Base-by-base conservation (phyloP, 2,329 filamentous ascomycete species). In the Fusarium sp. region DNA sequence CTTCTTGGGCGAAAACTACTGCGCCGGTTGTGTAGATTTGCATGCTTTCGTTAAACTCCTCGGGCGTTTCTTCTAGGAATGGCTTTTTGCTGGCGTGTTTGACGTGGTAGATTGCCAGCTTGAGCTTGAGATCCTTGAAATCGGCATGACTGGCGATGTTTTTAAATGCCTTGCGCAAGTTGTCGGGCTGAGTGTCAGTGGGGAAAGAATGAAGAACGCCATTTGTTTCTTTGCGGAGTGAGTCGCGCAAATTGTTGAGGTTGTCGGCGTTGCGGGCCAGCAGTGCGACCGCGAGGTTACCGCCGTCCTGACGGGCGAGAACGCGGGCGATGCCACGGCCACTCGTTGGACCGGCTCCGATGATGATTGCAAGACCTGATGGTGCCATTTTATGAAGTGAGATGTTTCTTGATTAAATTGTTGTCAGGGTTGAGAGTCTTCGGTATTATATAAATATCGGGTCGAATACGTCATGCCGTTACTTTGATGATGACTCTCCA, bases 81-180 rank as follows among this genome's bases (percentile, higher is more conserved):
- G 87, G 85, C 69, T 86, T 88, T 77, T 85, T 87, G 70, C 81
- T 82, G 2, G 81, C 81, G 68, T 88, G 84, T 75, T 89, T 90
- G 74, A 90, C 83, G 69, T 85, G 87, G 76, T 86, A 89, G 30
- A 90, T 81, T 2, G 86, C 85, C 14, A 88, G 72, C 52, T 82
- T 80, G 7, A 89, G 80, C 62, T 88, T 88, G 26, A 89, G 78
- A 12, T 79, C 80, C 26, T 79, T 73, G 77, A 88, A 87, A 30
- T 83, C 84, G 10, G 78, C 46, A 70, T 88, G 85, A 1, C 69
- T 69, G n/a, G 82, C 80, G 67, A 90, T 88, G 18, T 83, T 64
- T 14, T 62, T 56, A 41, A 74, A 75, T 3, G 69, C 44, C 6
- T 63, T 42, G 11, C 48, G 46, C 13, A 73, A 60, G 32, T 64